These are phyloP conservation scores for Lecanicillium sp. DNA, from an alignment of 2,329 filamentous ascomycete genomes.

Conservation along the genomic window DNA sequence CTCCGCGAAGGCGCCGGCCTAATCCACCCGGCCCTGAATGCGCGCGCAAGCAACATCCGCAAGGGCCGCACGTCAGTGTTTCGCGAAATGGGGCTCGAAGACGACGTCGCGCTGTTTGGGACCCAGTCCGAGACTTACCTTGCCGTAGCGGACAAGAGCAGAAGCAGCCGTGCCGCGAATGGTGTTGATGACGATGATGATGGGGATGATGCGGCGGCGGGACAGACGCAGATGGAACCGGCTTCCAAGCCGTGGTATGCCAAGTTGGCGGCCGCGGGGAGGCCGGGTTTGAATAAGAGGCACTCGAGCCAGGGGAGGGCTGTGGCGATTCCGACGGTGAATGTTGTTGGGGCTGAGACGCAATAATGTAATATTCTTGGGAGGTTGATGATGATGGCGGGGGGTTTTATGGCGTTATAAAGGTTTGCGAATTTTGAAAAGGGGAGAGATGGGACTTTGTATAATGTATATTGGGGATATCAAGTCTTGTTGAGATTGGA, in stretches of 20 bases:
- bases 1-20: constrained; percentile 38
- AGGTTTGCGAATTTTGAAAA: too few relatives aligned
- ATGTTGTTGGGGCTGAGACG: background rate
- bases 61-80: constrained; percentile 45
- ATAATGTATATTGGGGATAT: too few relatives aligned
- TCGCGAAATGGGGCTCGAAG: constrained; percentile 39
- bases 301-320: constrained; percentile 31
- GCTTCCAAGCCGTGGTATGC: constrained; percentile 32
- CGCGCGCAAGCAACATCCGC: constrained; percentile 33
- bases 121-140: constrained; percentile 3
- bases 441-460: too few relatives aligned
- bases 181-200: too few relatives aligned
- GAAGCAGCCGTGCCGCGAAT: too few relatives aligned
- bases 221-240: too few relatives aligned
- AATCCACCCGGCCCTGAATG: constrained; percentile 28
- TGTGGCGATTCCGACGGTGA: constrained; percentile 28
- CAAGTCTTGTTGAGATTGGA: too few relatives aligned
- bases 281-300: constrained; percentile 31
- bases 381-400: too few relatives aligned
- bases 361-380: too few relatives aligned
- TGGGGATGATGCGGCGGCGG: too few relatives aligned
- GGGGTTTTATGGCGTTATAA: too few relatives aligned
- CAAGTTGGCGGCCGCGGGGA: constrained; percentile 30
- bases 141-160: constrained; percentile 4
- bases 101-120: constrained; percentile 18